Conservation (phyloP, 2,329 filamentous ascomycete genomes). For the Diplodia seriata region DNA sequence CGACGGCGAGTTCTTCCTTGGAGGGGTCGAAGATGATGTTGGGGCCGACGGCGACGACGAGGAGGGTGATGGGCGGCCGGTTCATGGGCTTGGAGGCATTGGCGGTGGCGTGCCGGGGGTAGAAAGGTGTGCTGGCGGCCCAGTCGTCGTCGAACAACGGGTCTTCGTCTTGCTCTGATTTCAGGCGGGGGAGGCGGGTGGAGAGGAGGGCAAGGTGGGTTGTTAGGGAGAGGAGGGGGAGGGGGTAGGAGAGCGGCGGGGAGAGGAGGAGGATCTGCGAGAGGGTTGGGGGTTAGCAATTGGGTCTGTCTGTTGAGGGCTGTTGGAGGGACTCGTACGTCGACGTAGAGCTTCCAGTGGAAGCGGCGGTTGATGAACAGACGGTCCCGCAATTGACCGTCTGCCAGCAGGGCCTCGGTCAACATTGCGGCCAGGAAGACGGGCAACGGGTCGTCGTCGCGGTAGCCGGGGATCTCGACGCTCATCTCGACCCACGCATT, state of each 20-base stretch:
- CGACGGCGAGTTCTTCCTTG: constrained; percentile 90
- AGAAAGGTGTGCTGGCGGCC: constrained; percentile 81
- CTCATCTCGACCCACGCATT: constrained; percentile 86
- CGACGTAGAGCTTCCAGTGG: constrained; percentile 96
- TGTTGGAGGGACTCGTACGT: constrained; percentile 66
- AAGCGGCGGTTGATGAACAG: constrained; percentile 89
- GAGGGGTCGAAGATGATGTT: constrained; percentile 95
- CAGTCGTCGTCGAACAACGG: constrained; percentile 98
- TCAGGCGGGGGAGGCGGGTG: constrained; percentile 81
- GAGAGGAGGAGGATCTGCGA: constrained; percentile 86
- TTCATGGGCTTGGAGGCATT: constrained; percentile 40
- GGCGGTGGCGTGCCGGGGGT: constrained; percentile 58
- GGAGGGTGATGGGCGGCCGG: constrained; percentile 84
- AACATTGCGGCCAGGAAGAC: constrained; percentile 89
- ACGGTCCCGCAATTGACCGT: constrained; percentile 69
- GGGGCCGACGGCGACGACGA: constrained; percentile 83
- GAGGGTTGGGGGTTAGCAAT: not conserved
- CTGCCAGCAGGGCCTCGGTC: constrained; percentile 80
- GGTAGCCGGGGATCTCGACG: constrained; percentile 87
- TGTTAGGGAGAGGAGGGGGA: constrained; percentile 89
- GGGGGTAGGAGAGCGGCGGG: constrained; percentile 89
- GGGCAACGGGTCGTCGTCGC: constrained; percentile 89
- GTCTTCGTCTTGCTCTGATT: constrained; percentile 92
- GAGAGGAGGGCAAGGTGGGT: constrained; percentile 91
- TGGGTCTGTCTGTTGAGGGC: not conserved